Base-by-base conservation (phyloP, 176 grass and related monocot genomes). In the Saccharum officinarum region DNA sequence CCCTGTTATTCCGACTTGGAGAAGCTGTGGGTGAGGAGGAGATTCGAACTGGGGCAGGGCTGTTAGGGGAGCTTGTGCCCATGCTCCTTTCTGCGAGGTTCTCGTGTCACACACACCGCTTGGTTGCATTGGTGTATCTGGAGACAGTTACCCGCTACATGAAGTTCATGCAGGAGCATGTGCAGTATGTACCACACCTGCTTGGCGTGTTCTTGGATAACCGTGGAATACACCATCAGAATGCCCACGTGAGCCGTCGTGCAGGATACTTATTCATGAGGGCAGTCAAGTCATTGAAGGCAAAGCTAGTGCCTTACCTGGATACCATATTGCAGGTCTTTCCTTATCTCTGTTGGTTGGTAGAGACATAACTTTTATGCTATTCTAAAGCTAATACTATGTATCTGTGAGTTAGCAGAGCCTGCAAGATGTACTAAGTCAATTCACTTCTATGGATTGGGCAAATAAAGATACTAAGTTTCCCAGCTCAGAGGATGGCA, bases 231-330 rank as follows among this genome's bases (percentile, higher is more conserved):
- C 93, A 92, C 72, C 93, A 99, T 82, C 83, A 87, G 65, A 99
- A 99, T 89, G 46, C 71, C 54, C 89, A 92, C 41, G 97, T 99
- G 79, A 94, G 92, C 77, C 85, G 84, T 10, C 90, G 93, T 74
- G 97, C 93, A 7, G 82, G 93, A 84, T 99, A 96, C 82, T 89
- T 96, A 22, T 95, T 99, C 84, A 99, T 99, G 97, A 99, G 88
- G 88, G 88, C 93, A 23, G 92, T 96, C 30, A 99, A 92, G 81
- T 78, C 89, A 71, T 50, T 96, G 67, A 99, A 99, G 87, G 75
- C 89, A 69, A 99, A 94, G 38, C 81, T 99, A 68, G 90, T 99
- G 70, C 91, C 92, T 77, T 99, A 91, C 71, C 73, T 99, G 80
- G 93, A 99, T 71, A 92, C 71, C 66, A 95, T 99, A 88, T 92